A percentile compares a stretch with the other conserved stretches of the same genome.
Conservation (phyloP, 75 land plant species). For the Cupressus sempervirens region DNA sequence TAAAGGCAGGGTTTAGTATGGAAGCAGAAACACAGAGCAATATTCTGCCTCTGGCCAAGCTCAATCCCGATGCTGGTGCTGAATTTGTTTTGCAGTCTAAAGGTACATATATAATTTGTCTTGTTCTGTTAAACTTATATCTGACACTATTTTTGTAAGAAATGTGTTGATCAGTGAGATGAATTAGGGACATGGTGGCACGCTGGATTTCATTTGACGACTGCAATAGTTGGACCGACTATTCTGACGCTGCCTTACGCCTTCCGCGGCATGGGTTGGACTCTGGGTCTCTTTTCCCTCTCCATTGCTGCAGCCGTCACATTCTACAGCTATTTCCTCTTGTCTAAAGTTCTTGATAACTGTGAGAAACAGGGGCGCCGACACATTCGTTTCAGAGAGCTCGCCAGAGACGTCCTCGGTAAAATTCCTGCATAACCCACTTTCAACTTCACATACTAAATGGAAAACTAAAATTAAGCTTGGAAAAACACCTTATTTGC, state of each 20-base stretch:
- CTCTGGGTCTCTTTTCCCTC: constrained; percentile 30
- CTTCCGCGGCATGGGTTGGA: constrained; percentile 36
- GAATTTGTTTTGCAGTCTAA: constrained; percentile 60
- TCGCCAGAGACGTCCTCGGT: constrained; percentile 82
- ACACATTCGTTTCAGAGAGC: constrained; percentile 82
- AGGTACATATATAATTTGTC: constrained; percentile 19
- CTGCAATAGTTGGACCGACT: constrained; percentile 86
- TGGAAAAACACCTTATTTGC: not conserved
- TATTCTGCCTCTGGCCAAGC: too few species aligned
- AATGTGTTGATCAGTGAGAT: too few species aligned
- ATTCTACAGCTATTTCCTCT: constrained; percentile 71
- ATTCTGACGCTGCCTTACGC: constrained; percentile 80
- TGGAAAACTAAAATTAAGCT: too few species aligned
- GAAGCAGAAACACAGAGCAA: too few species aligned
- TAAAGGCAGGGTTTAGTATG: too few species aligned
- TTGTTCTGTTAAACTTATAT: constrained; percentile 30
- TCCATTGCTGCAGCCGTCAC: constrained; percentile 52
- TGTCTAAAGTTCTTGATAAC: constrained; percentile 77
- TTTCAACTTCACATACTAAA: too few species aligned
- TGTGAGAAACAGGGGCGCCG: constrained; percentile 69
- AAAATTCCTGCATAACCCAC: not conserved
- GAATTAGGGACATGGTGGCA: constrained; percentile 18
- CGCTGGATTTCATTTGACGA: constrained; percentile 47
- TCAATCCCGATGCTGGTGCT: constrained; percentile 45
- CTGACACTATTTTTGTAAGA: too few species aligned